Conservation (phyloP, 495 filamentous ascomycete species). For the Tuber indicum region DNA sequence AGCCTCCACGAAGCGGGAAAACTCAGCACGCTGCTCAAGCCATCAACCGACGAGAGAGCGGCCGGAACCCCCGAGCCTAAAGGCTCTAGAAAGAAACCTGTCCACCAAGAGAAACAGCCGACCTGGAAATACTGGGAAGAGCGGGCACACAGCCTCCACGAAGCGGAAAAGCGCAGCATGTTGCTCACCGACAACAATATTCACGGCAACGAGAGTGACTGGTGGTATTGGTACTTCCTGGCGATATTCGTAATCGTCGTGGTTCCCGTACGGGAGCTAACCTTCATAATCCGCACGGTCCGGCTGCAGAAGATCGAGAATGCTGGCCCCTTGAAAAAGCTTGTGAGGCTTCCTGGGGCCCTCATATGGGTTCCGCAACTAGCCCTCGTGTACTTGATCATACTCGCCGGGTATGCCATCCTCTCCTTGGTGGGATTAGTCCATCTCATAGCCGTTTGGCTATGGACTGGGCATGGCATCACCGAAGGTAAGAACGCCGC, state of each 20-base stretch:
- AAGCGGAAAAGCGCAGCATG: background rate
- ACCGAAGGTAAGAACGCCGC: background rate
- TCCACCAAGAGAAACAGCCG: background rate
- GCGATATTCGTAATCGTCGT: background rate
- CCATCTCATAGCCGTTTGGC: background rate
- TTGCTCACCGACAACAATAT: background rate
- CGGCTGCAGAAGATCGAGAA: background rate
- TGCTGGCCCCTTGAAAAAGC: background rate
- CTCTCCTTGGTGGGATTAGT: background rate
- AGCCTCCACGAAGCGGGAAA: too few relatives aligned
- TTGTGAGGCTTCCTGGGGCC: background rate
- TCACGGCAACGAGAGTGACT: background rate
- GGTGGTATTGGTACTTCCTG: constrained; percentile 5
- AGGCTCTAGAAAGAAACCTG: background rate
- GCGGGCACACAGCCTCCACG: background rate
- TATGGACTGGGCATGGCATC: background rate
- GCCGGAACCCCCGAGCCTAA: too few relatives aligned
- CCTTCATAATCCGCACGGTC: background rate
- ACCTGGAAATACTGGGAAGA: background rate
- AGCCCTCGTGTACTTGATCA: background rate
- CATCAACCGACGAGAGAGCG: too few relatives aligned
- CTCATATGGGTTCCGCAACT: background rate
- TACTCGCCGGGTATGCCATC: background rate
- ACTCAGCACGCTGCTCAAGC: too few relatives aligned
- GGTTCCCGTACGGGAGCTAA: constrained; percentile 1